These are phyloP conservation scores for Ceratocystis eucalypticola DNA, from an alignment of 2,329 filamentous ascomycete genomes.

Conservation along the genomic window DNA sequence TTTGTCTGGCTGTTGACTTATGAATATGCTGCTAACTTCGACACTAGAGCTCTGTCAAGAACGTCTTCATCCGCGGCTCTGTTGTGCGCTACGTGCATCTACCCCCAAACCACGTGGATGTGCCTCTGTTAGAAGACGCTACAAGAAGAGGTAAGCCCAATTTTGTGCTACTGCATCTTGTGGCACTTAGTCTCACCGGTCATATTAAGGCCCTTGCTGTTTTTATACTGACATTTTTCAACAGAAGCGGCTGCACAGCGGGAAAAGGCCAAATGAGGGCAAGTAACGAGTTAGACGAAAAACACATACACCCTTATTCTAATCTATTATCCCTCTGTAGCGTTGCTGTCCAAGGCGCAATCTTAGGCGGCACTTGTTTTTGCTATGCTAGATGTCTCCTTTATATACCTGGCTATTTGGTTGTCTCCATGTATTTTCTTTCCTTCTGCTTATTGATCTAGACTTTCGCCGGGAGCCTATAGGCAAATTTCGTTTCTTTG, in stretches of 20 bases:
- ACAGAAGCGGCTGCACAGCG: slow-evolving; percentile 45
- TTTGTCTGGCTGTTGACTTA: background rate
- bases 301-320: slow-evolving; percentile 4
- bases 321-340: slow-evolving; percentile 4
- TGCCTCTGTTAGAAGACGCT: slow-evolving; percentile 77
- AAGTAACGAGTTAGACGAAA: background rate
- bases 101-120: slow-evolving; percentile 68
- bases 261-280: slow-evolving; percentile 39
- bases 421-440: slow-evolving; percentile 2
- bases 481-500: background rate
- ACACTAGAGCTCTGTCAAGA: slow-evolving; percentile 62
- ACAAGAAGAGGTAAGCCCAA: slow-evolving; percentile 59
- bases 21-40: background rate
- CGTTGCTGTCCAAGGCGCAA: slow-evolving; percentile 1
- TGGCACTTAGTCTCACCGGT: too few species aligned
- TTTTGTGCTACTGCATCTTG: background rate
- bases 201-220: background rate
- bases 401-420: slow-evolving; percentile 4
- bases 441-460: slow-evolving; percentile 2
- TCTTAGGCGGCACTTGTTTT: slow-evolving; percentile 7
- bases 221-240: slow-evolving; percentile 3
- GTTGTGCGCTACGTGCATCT: slow-evolving; percentile 89
- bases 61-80: slow-evolving; percentile 87
- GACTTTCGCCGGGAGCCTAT: background rate
- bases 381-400: slow-evolving; percentile 3